Evolutionary conservation across 208 protist species (phyloP), one percentile per base, ranked within the genome.

Genomic region (Trypanosoma mega): DNA sequence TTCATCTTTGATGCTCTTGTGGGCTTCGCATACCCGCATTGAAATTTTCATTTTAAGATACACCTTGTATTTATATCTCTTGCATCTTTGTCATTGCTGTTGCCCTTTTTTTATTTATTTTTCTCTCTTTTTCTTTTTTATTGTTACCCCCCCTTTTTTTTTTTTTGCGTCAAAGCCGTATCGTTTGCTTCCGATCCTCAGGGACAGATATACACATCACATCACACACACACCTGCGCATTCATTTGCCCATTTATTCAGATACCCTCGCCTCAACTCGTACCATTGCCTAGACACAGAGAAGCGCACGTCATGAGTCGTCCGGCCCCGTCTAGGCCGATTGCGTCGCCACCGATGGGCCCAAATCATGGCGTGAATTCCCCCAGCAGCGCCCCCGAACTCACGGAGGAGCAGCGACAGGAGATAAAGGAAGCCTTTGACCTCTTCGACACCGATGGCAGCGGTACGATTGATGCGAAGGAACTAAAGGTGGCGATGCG

Each of bases 381-480:
- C 23, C 48, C 68, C 14, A 33, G 21, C 45, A 51, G 12, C 21
- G 14, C 18, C 16, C 30, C 48, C 24, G 79, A 82, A 50, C 76
- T 95, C 31, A 92, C 78, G 23, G 82, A 82, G 34, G 88, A 95
- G 26, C 88, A 95, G 62, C 73, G 78, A 16, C 81, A 98, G 48
- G 95, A 97, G 61, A 97, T 98, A 21, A 87, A 87, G 26, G 96
- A 99, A 63, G 96, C 97, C 0, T 99, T 99, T 55, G 93, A 98
- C 36, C 85, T 99, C 18, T 99, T 99, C 56, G 97, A 99, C 74
- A 94, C 91, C 9, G 95, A 99, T 50, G 93, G 96, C 46, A 92
- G 82, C 59, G 97, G 97, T 26, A 81, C 73, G 2, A 98, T 98
- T 63, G 90, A 97, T 50, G 85, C 75, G 20, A 90, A 95, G 67